Evolutionary conservation across 768 basidiomycete species (phyloP).

Genomic region (Lentinus tigrinus): DNA sequence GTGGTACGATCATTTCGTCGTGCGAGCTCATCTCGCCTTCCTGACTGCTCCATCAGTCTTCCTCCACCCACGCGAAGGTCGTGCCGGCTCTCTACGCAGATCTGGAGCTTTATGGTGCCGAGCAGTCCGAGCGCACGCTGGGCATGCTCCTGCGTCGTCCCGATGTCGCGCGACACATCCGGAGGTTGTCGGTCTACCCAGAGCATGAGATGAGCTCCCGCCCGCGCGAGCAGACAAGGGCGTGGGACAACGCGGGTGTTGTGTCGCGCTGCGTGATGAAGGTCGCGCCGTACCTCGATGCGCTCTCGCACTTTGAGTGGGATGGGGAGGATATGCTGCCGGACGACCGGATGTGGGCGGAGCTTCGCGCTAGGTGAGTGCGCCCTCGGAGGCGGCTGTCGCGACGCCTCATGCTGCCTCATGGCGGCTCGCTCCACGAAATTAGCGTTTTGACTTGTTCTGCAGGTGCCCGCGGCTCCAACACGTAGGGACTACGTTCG

Average conservation of each 20-base stretch:
- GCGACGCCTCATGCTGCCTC: conserved; percentile 5
- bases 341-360: conserved; percentile 78
- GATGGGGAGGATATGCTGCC: conserved; percentile 61
- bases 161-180: conserved; percentile 67
- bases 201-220: conserved; percentile 10
- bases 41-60: conserved; percentile 42
- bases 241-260: conserved; percentile 31
- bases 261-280: conserved; percentile 53
- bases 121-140: conserved; percentile 65
- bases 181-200: conserved; percentile 52
- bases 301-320: conserved; percentile 68
- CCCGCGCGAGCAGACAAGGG: conserved; percentile 10
- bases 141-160: conserved; percentile 56
- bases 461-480: conserved; percentile 64
- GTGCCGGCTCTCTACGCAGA: conserved; percentile 59
- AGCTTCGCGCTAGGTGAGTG: conserved; percentile 62
- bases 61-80: conserved; percentile 47
- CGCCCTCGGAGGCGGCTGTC: neutral
- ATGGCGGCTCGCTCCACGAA: neutral
- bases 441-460: neutral
- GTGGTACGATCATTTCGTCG: conserved; percentile 42
- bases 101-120: conserved; percentile 51
- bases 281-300: conserved; percentile 55
- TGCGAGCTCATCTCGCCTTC: conserved; percentile 12
- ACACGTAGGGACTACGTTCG: conserved; percentile 61